Evolutionary conservation across 2,329 filamentous ascomycete genomes (phyloP).

Genomic region (Claviceps pazoutovae): DNA sequence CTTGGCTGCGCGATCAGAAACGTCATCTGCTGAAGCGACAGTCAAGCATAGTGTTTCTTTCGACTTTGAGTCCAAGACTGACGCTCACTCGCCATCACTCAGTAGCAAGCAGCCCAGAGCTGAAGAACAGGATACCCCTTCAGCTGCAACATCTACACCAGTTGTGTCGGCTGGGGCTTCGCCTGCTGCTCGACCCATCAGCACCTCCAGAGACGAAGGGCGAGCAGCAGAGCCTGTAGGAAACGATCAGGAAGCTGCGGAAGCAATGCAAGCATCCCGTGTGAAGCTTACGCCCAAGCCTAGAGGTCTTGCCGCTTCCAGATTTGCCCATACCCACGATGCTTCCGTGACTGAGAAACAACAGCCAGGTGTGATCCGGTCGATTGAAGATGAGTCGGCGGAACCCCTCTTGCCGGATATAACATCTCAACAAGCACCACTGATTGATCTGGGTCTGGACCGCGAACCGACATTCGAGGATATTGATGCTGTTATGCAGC

Average conservation of each 20-base stretch:
- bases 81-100: slow-evolving; percentile 36
- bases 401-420: background rate
- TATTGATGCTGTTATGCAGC: slow-evolving; percentile 84
- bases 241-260: background rate
- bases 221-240: background rate
- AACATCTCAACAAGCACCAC: background rate
- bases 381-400: slow-evolving; percentile 14
- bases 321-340: slow-evolving; percentile 28
- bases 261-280: slow-evolving; percentile 11
- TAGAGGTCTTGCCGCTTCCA: slow-evolving; percentile 29
- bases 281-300: slow-evolving; percentile 23
- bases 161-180: slow-evolving; percentile 40
- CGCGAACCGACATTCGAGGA: slow-evolving; percentile 55
- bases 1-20: slow-evolving; percentile 37
- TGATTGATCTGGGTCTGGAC: slow-evolving; percentile 7
- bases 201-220: slow-evolving; percentile 1
- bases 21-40: slow-evolving; percentile 34
- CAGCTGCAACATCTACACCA: slow-evolving; percentile 49
- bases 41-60: slow-evolving; percentile 38
- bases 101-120: slow-evolving; percentile 26
- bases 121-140: slow-evolving; percentile 37
- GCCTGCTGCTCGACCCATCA: slow-evolving; percentile 10
- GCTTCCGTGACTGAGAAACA: slow-evolving; percentile 10
- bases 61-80: slow-evolving; percentile 39
- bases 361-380: slow-evolving; percentile 15